Evolutionary conservation across 148 eudicot species (phyloP).

Genomic region (Selenicereus undatus): DNA sequence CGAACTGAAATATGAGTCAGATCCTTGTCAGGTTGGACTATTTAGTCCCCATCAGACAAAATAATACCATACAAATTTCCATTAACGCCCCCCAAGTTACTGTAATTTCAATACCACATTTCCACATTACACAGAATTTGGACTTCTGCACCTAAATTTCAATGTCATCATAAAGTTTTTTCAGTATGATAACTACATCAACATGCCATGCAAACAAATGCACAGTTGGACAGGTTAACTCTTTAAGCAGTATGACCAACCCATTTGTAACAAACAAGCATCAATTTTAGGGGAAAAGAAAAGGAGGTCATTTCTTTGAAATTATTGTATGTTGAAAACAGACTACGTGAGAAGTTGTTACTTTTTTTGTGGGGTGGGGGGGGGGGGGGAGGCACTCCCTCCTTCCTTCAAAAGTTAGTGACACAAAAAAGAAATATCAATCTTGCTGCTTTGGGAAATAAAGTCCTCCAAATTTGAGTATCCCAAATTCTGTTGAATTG

Average conservation of each 20-base stretch:
- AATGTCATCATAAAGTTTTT: background rate
- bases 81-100: background rate
- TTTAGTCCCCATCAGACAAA: background rate
- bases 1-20: background rate
- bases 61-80: background rate
- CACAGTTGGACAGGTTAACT: background rate
- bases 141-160: background rate
- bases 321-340: background rate
- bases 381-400: too few relatives aligned
- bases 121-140: background rate
- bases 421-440: background rate
- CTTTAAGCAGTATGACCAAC: background rate
- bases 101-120: background rate
- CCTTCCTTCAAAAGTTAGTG: background rate
- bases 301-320: background rate
- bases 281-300: background rate
- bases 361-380: background rate
- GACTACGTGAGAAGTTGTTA: background rate
- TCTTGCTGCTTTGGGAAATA: too few relatives aligned
- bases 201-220: constrained; percentile 9
- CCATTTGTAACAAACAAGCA: background rate
- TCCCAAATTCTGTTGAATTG: too few relatives aligned
- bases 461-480: too few relatives aligned
- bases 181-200: background rate
- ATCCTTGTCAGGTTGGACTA: background rate